Percentiles rank a stretch among this genome's conserved stretches.
Conservation (phyloP, 2,329 filamentous ascomycete genomes). For the Cladosporium sp. region DNA sequence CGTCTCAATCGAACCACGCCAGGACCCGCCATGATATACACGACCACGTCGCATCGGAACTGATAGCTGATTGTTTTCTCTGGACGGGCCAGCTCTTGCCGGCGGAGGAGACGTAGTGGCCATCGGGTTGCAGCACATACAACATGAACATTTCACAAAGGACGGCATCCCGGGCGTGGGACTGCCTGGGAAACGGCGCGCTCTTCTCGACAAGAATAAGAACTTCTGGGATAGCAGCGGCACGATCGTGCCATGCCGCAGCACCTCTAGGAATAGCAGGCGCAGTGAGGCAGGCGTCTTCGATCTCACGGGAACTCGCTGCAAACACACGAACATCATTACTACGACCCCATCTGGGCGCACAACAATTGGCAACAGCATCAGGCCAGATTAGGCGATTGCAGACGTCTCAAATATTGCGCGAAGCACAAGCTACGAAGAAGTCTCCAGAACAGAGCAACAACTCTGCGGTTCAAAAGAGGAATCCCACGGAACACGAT, state of each 20-base stretch:
- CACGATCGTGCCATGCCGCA: not conserved
- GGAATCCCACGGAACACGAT: conserved; percentile 36
- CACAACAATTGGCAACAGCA: not conserved
- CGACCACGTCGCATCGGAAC: conserved; percentile 1
- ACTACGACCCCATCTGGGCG: not conserved
- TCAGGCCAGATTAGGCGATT: conserved; percentile 16
- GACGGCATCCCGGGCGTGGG: conserved; percentile 36
- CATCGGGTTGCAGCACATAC: not conserved
- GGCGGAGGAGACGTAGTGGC: not conserved
- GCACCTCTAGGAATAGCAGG: conserved; percentile 16
- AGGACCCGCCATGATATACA: conserved; percentile 12
- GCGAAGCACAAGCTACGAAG: conserved; percentile 24
- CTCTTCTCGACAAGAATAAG: conserved; percentile 39
- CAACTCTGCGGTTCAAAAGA: conserved; percentile 10
- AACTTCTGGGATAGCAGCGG: not conserved
- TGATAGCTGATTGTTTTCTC: not conserved
- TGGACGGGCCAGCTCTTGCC: not conserved
- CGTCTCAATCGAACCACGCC: not conserved
- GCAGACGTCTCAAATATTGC: conserved; percentile 21
- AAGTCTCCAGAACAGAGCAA: conserved; percentile 8
- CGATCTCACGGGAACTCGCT: conserved; percentile 2
- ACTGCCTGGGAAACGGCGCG: conserved; percentile 39
- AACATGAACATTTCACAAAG: conserved; percentile 12
- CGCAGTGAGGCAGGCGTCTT: conserved; percentile 7
- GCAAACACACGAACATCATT: not conserved